Percentiles rank a stretch among this genome's conserved stretches.
These are phyloP conservation scores for Trichoderma aggressivum DNA, from an alignment of 2,329 filamentous ascomycete genomes.

Conservation along the genomic window DNA sequence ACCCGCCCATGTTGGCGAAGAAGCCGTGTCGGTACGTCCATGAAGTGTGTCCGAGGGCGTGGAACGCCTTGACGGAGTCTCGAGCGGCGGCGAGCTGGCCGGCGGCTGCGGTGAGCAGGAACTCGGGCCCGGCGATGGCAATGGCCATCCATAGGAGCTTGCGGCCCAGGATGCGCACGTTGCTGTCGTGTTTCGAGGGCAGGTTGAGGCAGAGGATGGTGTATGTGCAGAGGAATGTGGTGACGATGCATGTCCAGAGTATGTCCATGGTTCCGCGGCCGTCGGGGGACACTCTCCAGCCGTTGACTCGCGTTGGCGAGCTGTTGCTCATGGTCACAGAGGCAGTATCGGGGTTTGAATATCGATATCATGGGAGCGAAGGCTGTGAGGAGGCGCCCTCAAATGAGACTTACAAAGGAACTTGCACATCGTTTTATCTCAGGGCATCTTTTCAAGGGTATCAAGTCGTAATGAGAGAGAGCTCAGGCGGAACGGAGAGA, in stretches of 20 bases:
- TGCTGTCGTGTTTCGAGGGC: not conserved
- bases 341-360: not conserved
- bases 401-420: not conserved
- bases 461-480: not conserved
- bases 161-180: not conserved
- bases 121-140: not conserved
- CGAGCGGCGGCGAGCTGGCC: not conserved
- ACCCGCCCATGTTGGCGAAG: not conserved
- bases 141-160: not conserved
- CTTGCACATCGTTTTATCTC: not conserved
- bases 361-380: not conserved
- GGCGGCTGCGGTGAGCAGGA: not conserved
- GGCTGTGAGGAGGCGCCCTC: not conserved
- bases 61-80: not conserved
- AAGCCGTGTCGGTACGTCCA: constrained; percentile 1
- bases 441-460: not conserved
- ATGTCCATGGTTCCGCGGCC: not conserved
- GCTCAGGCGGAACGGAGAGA: not conserved
- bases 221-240: not conserved
- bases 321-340: not conserved
- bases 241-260: not conserved
- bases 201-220: not conserved
- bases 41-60: not conserved
- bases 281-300: not conserved
- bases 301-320: not conserved